phyloP scores from a whole-genome alignment of 2,329 filamentous ascomycete genomes.

The Sporothrix pallida region DNA sequence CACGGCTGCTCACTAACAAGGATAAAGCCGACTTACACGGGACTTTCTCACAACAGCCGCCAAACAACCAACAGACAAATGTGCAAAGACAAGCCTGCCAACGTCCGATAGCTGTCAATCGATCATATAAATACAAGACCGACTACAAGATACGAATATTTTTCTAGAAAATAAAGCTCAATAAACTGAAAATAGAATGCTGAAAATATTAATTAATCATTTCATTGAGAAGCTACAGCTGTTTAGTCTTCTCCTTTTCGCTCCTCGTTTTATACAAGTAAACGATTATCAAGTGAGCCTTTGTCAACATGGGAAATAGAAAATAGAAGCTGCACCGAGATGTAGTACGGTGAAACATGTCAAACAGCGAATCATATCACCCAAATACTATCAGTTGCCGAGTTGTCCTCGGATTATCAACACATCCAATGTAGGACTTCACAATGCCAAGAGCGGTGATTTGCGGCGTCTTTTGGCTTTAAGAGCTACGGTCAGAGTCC shows the following conservation, averaged over 20 bases:
- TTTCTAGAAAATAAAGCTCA: background rate
- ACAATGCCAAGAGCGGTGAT: background rate
- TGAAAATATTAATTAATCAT: too few relatives aligned
- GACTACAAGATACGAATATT: background rate
- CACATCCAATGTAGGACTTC: background rate
- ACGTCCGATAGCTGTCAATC: background rate
- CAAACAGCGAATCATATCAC: background rate
- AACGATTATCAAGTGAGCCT: too few relatives aligned
- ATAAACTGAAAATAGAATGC: too few relatives aligned
- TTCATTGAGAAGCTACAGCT: too few relatives aligned
- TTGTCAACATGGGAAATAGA: background rate
- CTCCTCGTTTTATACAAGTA: background rate
- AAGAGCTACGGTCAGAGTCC: background rate
- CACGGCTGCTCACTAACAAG: background rate
- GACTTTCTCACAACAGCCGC: background rate
- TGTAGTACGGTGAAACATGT: background rate
- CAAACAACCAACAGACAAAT: background rate
- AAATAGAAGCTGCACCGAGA: background rate
- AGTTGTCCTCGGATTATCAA: background rate
- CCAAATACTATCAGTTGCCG: background rate
- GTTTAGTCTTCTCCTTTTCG: too few relatives aligned
- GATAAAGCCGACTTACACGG: slow-evolving; percentile 9
- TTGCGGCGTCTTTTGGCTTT: too few relatives aligned
- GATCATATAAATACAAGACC: too few relatives aligned
- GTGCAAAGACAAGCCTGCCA: background rate